Evolutionary conservation across 495 filamentous ascomycete species (phyloP).

Genomic region (Bacidia gigantensis): DNA sequence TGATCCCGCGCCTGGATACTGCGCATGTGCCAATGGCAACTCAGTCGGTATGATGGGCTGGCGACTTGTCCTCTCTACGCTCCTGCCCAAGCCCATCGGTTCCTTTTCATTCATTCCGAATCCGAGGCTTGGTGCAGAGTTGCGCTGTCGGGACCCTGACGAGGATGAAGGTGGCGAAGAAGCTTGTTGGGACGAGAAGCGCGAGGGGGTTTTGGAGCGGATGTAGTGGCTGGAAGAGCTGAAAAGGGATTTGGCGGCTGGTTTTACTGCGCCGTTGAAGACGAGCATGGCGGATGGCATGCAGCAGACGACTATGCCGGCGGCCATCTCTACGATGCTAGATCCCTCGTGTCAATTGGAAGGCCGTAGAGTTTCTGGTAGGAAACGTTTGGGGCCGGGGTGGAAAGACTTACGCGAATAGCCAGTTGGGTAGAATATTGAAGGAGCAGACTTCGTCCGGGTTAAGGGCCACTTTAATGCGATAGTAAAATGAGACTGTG

Average conservation of each 20-base stretch:
- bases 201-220: not conserved
- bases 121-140: not conserved
- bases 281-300: slow-evolving; percentile 5
- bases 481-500: slow-evolving; percentile 3
- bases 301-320: slow-evolving; percentile 6
- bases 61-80: not conserved
- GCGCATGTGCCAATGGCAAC: not conserved
- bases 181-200: not conserved
- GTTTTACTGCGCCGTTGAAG: not conserved
- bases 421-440: slow-evolving; percentile 3
- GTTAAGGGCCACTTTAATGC: slow-evolving; percentile 2
- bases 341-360: no score
- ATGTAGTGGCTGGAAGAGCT: not conserved
- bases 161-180: not conserved
- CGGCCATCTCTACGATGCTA: slow-evolving; percentile 6
- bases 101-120: not conserved
- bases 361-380: not conserved
- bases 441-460: slow-evolving; percentile 1
- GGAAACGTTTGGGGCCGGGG: not conserved
- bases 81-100: no score
- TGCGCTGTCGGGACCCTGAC: not conserved
- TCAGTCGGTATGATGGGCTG: not conserved
- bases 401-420: not conserved
- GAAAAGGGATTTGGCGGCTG: not conserved
- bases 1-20: not conserved